These are phyloP conservation scores for Pogostemon cablin DNA, from an alignment of 257 asterid genomes.

Conservation along the genomic window DNA sequence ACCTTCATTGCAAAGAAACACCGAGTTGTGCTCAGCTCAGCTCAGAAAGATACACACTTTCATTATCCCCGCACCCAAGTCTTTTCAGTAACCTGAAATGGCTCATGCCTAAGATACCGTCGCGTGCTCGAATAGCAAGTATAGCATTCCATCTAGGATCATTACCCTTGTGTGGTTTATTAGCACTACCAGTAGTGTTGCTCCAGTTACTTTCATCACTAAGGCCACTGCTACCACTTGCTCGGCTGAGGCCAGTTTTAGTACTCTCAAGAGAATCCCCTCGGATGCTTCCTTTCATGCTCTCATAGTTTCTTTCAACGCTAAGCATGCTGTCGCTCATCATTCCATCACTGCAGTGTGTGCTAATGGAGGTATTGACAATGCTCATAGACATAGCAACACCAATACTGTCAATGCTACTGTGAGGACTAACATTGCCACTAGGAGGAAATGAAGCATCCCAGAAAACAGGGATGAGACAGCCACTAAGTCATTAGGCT, in stretches of 20 bases:
- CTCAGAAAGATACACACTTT: slow-evolving; percentile 64
- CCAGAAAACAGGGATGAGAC: slow-evolving; percentile 45
- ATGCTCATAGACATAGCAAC: slow-evolving; percentile 48
- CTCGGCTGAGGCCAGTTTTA: slow-evolving; percentile 53
- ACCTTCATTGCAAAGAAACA: slow-evolving; percentile 61
- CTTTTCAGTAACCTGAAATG: slow-evolving; percentile 54
- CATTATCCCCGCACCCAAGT: slow-evolving; percentile 65
- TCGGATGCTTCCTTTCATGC: slow-evolving; percentile 40
- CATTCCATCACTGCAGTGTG: slow-evolving; percentile 43
- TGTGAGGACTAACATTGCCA: slow-evolving; percentile 53
- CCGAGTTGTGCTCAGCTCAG: slow-evolving; percentile 53
- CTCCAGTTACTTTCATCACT: slow-evolving; percentile 73
- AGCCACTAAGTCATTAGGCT: slow-evolving; percentile 32
- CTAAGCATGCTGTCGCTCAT: slow-evolving; percentile 48
- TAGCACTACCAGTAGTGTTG: slow-evolving; percentile 49
- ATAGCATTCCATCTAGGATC: slow-evolving; percentile 70
- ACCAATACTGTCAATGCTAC: slow-evolving; percentile 52
- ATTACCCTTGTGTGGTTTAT: slow-evolving; percentile 63
- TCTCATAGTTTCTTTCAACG: slow-evolving; percentile 42
- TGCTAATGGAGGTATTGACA: slow-evolving; percentile 44
- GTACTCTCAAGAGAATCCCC: slow-evolving; percentile 60
- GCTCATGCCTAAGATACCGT: slow-evolving; percentile 62
- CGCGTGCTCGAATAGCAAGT: slow-evolving; percentile 50
- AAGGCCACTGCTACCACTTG: slow-evolving; percentile 59
- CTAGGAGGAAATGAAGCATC: slow-evolving; percentile 59